Evolutionary conservation across 352 stramenopile genomes (phyloP).

Genomic region (Discostella stelligera): DNA sequence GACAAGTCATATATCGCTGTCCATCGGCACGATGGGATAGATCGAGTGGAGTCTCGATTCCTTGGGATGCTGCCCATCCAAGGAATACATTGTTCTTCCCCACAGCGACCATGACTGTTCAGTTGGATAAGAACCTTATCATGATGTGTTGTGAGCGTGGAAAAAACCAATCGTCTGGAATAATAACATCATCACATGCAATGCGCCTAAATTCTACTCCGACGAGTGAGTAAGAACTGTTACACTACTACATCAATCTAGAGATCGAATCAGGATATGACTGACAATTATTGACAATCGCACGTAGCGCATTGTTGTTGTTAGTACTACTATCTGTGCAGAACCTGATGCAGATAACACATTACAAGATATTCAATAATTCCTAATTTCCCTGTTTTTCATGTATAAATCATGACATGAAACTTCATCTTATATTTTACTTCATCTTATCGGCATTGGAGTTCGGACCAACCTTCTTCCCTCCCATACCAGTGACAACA

Average conservation of each 20-base stretch:
- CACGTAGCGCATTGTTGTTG: too few species aligned
- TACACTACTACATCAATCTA: too few species aligned
- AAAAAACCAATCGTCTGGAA: background rate
- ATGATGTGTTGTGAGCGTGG: background rate
- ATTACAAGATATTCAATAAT: too few species aligned
- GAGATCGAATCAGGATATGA: too few species aligned
- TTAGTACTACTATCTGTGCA: too few species aligned
- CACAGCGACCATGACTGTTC: slow-evolving; percentile 40
- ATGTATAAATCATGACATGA: slow-evolving; percentile 2
- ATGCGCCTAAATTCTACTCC: too few species aligned
- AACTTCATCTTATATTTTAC: slow-evolving; percentile 63
- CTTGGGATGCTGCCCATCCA: slow-evolving; percentile 44
- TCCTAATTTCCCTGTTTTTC: background rate
- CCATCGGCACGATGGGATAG: slow-evolving; percentile 36
- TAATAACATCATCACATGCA: too few species aligned
- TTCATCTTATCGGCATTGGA: slow-evolving; percentile 96
- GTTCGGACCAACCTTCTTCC: slow-evolving; percentile 97
- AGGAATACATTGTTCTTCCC: slow-evolving; percentile 44
- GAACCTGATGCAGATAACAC: too few species aligned
- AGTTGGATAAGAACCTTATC: too few species aligned
- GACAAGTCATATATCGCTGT: slow-evolving; percentile 25
- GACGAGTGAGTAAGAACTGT: too few species aligned
- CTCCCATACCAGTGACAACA: slow-evolving; percentile 93
- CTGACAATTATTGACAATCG: too few species aligned
- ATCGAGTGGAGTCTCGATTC: slow-evolving; percentile 44